Percentiles rank a stretch among this genome's conserved stretches.
Evolutionary conservation across 1,284 basidiomycete genomes (phyloP).

Genomic region (Ustilago trichophora): DNA sequence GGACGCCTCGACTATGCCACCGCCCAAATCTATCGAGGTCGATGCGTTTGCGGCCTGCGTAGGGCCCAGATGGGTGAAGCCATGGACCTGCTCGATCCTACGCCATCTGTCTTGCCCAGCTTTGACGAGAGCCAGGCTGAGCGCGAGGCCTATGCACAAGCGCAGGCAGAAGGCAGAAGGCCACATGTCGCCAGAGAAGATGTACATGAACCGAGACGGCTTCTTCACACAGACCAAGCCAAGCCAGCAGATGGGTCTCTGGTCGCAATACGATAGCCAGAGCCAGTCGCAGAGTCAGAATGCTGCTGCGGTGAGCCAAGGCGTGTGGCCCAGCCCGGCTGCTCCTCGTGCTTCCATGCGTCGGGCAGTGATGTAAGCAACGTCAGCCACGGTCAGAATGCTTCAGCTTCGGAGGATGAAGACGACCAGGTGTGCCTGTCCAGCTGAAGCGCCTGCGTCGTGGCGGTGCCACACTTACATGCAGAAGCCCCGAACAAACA

Average conservation of each 20-base stretch:
- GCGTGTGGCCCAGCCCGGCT: slow-evolving; percentile 11
- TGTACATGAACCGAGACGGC: slow-evolving; percentile 61
- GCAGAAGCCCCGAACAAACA: not conserved
- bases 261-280: slow-evolving; percentile 34
- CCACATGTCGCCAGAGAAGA: slow-evolving; percentile 30
- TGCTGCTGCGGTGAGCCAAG: not conserved
- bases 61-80: slow-evolving; percentile 49
- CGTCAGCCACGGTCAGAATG: not conserved
- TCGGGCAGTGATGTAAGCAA: slow-evolving; percentile 8
- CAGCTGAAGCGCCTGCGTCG: slow-evolving; percentile 42
- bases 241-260: slow-evolving; percentile 17
- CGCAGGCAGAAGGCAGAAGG: slow-evolving; percentile 7
- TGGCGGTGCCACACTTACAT: slow-evolving; percentile 2
- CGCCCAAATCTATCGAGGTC: slow-evolving; percentile 47
- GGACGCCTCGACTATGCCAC: slow-evolving; percentile 53
- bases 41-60: slow-evolving; percentile 61
- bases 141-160: slow-evolving; percentile 29
- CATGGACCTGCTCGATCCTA: slow-evolving; percentile 40
- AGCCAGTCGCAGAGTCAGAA: slow-evolving; percentile 29
- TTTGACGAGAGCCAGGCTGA: slow-evolving; percentile 53
- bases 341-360: slow-evolving; percentile 5
- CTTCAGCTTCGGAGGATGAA: slow-evolving; percentile 3
- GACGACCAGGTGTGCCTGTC: slow-evolving; percentile 21
- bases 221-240: slow-evolving; percentile 64
- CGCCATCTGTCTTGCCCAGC: slow-evolving; percentile 48